Evolutionary conservation across 2,329 filamentous ascomycete species (phyloP).

Genomic region (Cladosporium sp.): DNA sequence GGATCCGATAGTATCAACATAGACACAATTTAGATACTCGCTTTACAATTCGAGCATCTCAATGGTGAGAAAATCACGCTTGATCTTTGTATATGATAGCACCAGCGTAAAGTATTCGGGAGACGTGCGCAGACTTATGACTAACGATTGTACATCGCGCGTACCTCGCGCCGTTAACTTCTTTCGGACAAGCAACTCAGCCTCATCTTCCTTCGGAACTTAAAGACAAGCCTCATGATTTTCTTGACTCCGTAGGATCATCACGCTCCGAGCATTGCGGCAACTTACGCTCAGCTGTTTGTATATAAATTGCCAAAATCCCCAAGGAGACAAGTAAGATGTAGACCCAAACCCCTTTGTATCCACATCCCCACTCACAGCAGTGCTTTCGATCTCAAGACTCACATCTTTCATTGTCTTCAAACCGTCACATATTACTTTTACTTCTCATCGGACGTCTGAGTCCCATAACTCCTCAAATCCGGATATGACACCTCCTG

Average conservation of each 20-base stretch:
- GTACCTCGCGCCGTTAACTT: neutral
- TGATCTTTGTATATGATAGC: no score
- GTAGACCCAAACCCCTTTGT: neutral
- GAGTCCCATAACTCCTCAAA: neutral
- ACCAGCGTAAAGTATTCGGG: neutral
- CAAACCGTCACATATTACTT: neutral
- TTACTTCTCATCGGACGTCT: neutral
- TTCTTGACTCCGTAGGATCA: neutral
- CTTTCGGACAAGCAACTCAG: neutral
- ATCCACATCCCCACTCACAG: neutral
- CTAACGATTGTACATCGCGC: neutral
- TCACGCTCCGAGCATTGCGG: neutral
- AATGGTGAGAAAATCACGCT: neutral
- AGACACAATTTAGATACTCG: neutral
- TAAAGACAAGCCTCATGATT: neutral
- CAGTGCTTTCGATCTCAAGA: neutral
- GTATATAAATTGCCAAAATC: neutral
- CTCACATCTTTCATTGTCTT: neutral
- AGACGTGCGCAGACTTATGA: neutral
- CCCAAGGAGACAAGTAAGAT: neutral
- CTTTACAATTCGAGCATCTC: neutral
- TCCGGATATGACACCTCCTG: conserved; percentile 25
- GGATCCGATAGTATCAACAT: no score
- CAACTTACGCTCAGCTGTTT: neutral
- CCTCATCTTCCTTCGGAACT: neutral